phyloP scores from a whole-genome alignment of 2,329 filamentous ascomycete species.

The Fusarium armeniacum region DNA sequence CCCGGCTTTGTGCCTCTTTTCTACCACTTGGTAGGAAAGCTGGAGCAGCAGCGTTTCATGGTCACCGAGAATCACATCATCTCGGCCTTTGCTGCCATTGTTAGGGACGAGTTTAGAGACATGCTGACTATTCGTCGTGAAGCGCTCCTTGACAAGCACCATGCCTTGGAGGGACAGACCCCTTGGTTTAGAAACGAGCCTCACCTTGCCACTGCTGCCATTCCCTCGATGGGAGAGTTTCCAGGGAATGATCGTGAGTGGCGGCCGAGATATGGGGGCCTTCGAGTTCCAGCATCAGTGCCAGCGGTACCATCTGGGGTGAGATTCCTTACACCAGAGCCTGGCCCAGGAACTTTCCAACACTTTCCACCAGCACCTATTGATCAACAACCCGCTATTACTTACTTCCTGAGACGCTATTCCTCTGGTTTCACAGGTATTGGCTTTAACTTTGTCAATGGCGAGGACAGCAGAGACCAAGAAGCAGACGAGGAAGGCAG shows the following conservation, averaged over 20 bases:
- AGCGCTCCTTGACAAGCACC: neutral
- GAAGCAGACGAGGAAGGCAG: neutral
- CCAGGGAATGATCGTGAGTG: neutral
- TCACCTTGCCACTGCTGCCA: neutral
- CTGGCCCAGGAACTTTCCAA: too few relatives aligned
- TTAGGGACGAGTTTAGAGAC: conserved; percentile 20
- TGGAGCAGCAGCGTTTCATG: neutral
- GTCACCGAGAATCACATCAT: neutral
- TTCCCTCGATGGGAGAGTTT: neutral
- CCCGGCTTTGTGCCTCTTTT: conserved; percentile 36
- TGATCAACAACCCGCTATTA: too few relatives aligned
- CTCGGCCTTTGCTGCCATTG: conserved; percentile 3
- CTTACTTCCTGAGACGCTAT: too few relatives aligned
- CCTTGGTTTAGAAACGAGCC: conserved; percentile 3
- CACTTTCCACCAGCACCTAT: too few relatives aligned
- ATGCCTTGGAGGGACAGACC: neutral
- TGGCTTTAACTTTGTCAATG: too few relatives aligned
- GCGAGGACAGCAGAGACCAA: too few relatives aligned
- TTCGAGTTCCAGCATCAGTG: too few relatives aligned
- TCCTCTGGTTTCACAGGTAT: too few relatives aligned
- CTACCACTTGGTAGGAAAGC: conserved; percentile 20
- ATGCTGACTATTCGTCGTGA: conserved; percentile 14
- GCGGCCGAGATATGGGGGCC: neutral
- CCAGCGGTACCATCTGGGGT: too few relatives aligned
- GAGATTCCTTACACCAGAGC: too few relatives aligned